These are phyloP conservation scores for Leptomonas pyrrhocoris DNA, from an alignment of 208 protist species.

Conservation along the genomic window DNA sequence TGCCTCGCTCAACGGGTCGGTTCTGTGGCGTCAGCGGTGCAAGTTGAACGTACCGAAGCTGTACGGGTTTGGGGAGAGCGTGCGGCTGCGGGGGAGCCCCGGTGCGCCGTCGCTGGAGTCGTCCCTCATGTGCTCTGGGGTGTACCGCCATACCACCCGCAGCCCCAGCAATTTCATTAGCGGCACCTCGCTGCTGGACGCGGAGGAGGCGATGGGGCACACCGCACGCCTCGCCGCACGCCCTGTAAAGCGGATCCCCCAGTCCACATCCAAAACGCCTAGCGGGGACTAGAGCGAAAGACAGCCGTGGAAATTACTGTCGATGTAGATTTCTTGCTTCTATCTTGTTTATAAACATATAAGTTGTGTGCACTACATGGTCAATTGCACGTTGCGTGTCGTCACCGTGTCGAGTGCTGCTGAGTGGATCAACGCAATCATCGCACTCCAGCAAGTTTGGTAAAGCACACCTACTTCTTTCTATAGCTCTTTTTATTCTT, in stretches of 20 bases:
- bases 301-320: too few species aligned
- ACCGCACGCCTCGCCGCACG: constrained; percentile 2
- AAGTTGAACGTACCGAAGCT: constrained; percentile 26
- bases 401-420: too few species aligned
- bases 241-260: constrained; percentile 5
- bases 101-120: not conserved
- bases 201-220: constrained; percentile 22
- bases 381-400: too few species aligned
- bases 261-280: not conserved
- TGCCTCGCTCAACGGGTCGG: not conserved
- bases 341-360: too few species aligned
- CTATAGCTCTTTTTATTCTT: too few species aligned
- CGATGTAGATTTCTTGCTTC: too few species aligned
- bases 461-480: too few species aligned
- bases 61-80: constrained; percentile 14
- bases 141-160: constrained; percentile 19
- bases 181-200: constrained; percentile 4
- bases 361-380: too few species aligned
- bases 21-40: constrained; percentile 17
- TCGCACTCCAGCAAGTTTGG: too few species aligned
- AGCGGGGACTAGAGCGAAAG: too few species aligned
- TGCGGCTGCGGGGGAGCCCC: not conserved
- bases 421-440: too few species aligned
- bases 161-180: not conserved
- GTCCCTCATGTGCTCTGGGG: constrained; percentile 1